Conservation (phyloP, 1,139 yeast genomes). For the Blastobotrys capitulatus region DNA sequence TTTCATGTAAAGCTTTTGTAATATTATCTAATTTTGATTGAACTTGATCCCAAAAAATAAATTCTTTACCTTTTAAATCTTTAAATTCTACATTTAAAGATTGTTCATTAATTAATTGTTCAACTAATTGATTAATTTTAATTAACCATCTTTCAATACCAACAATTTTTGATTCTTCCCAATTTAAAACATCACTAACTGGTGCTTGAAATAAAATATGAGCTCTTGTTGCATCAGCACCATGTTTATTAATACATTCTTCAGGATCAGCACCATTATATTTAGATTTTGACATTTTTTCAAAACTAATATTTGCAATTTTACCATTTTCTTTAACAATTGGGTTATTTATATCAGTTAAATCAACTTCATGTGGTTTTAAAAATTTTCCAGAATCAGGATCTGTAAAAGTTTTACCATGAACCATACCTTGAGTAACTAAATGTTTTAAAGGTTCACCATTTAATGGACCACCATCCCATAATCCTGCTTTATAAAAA, state of each 20-base stretch:
- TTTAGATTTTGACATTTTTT: slow-evolving; percentile 95
- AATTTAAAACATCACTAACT: slow-evolving; percentile 67
- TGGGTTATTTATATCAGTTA: slow-evolving; percentile 37
- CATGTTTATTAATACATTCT: slow-evolving; percentile 68
- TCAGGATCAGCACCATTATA: slow-evolving; percentile 91
- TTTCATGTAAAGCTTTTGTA: slow-evolving; percentile 52
- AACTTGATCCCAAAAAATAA: slow-evolving; percentile 49
- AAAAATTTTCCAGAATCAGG: slow-evolving; percentile 70
- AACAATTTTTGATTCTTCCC: slow-evolving; percentile 85
- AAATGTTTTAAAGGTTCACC: slow-evolving; percentile 79
- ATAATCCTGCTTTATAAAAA: slow-evolving; percentile 53
- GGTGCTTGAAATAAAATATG: slow-evolving; percentile 95
- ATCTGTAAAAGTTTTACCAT: slow-evolving; percentile 75
- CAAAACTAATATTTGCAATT: slow-evolving; percentile 55
- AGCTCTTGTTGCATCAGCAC: slow-evolving; percentile 93
- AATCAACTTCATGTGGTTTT: slow-evolving; percentile 66
- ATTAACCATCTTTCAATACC: slow-evolving; percentile 87
- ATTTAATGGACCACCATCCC: slow-evolving; percentile 44
- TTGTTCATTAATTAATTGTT: slow-evolving; percentile 1
- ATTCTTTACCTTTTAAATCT: slow-evolving; percentile 5
- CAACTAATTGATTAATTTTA: slow-evolving; percentile 42
- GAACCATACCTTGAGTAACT: slow-evolving; percentile 97
- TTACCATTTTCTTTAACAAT: slow-evolving; percentile 45
- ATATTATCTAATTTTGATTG: slow-evolving; percentile 48
- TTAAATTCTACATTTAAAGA: slow-evolving; percentile 1